Evolutionary conservation across 2,329 filamentous ascomycete species (phyloP), one percentile per base, ranked within the genome.

Genomic region (Emergomyces africanus): DNA sequence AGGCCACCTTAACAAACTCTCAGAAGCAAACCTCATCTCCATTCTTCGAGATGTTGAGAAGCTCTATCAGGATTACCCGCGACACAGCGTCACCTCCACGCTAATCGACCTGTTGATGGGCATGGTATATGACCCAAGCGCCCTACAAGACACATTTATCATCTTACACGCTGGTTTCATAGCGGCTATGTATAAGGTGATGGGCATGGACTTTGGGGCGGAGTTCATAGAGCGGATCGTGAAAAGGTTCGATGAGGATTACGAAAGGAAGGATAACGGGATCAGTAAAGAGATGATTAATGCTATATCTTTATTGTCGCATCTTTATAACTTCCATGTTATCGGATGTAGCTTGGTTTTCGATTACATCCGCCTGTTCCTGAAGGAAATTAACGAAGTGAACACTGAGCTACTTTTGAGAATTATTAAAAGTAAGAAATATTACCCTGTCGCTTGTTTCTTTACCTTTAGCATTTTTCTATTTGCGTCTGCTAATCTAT

Each of bases 301-400:
- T 70, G 73, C 96, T 49, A 81, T 96, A 35, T 88, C 88, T 1
- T 81, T 97, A 35, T 76, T 97, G 15, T 85, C 91, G 0, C 85
- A 96, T 68, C 79, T 97, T 44, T 99, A 97, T 74, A 91, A 89
- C 55, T 95, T 99, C 69, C 89, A 95, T 66, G 84, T 96, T 25
- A 81, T 96, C 50, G 86, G 88, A 46, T 87, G 86, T 66, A 87
- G 85, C 57, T 80, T 99, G 33, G 80, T 97, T 30, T 97, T 96
- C 68, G 94, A 97, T 71, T 94, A 95, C 68, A 85, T 97, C 69
- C 85, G 89, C 35, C 77, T 88, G 48, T 86, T 96, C 57, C 77
- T 97, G 15, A 74, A 77, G 12, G 81, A 86, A 33, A 81, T 97
- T 1, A 89, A 86, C 0, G 92, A 97, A 70, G 76, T 87, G 42